Evolutionary conservation across 2,329 filamentous ascomycete genomes (phyloP), one percentile per base, ranked within the genome.

Genomic region (Sporothrix schenckii): DNA sequence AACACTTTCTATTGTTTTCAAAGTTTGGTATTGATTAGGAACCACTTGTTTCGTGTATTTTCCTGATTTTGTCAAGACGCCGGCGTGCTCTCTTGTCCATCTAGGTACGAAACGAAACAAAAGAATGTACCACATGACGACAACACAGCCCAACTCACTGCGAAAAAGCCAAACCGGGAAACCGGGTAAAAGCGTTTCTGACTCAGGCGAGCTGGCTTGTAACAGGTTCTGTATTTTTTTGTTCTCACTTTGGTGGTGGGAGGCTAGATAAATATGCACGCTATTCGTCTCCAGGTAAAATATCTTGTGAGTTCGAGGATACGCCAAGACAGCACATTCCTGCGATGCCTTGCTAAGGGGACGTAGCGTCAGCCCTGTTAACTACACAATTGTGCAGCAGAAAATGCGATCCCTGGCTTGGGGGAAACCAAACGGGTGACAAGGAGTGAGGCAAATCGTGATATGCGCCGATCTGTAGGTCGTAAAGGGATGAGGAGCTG

Each of bases 391-490:
- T 49, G 14, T 6, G 13, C 11, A 49, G 3, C 30, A 21, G 6
- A 9, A 30, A 19, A 27, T 27, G 41, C 58, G 24, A 41, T 4
- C 53, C 53, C 34, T 61, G n/a, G 10, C 44, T n/a, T 34, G 56
- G 44, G 41, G 41, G 49, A 30, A 63, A 63, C 5, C 53, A 58
- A n/a, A 34, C 34, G 24, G 10, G 58, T 19, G 44, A 47, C 58
- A 44, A 41, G 11, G n/a, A 34, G 24, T 24, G 50, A 30, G 24
- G 49, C 65, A 67, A 54, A 67, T 67, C 50, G 50, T 27, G 65
- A 67, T 67, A 50, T 53, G 65, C 65, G n/a, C 34, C 10, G 65
- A 67, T 67, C 65, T 34, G 50, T 50, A 67, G 49, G 47, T 41
- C 63, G 49, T 44, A 24, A 34, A 49, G 41, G 44, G 61, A 65